These are phyloP conservation scores for Venturia oleaginea DNA, from an alignment of 2,329 filamentous ascomycete genomes.

Conservation along the genomic window DNA sequence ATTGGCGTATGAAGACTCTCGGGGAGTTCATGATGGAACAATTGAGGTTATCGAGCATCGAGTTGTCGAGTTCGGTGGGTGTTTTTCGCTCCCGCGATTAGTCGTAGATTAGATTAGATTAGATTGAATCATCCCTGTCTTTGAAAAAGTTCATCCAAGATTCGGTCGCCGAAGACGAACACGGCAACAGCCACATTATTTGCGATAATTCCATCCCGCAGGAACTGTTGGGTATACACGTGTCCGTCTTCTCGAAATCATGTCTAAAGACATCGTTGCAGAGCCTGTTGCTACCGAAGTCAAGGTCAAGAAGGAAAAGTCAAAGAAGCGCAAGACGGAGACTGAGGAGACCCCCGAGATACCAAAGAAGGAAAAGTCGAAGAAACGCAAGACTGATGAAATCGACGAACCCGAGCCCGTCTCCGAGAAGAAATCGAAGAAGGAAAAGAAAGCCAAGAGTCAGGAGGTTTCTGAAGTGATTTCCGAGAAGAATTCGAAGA, in stretches of 20 bases:
- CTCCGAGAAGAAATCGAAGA: slow-evolving; percentile 12
- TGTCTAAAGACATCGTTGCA: neutral
- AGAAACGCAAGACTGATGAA: slow-evolving; percentile 12
- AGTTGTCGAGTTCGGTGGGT: neutral
- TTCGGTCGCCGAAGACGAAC: too few species aligned
- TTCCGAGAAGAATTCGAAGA: slow-evolving; percentile 10
- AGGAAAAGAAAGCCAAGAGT: slow-evolving; percentile 9
- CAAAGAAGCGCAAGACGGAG: slow-evolving; percentile 10
- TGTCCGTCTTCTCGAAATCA: neutral
- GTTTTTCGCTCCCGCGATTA: neutral
- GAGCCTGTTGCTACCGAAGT: neutral
- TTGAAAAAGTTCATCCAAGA: neutral
- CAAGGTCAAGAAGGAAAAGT: slow-evolving; percentile 3
- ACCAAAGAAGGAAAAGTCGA: slow-evolving; percentile 11
- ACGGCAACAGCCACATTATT: neutral
- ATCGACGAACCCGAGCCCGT: neutral
- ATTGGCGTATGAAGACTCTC: slow-evolving; percentile 4
- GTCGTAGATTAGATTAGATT: slow-evolving; percentile 1
- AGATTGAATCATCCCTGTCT: neutral
- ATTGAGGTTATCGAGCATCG: neutral
- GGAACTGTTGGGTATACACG: too few species aligned
- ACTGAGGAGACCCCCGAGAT: neutral
- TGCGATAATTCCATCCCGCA: neutral
- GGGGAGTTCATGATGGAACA: slow-evolving; percentile 1
- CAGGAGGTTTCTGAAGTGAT: neutral